Evolutionary conservation across 345 rosid genomes (phyloP), one percentile per base, ranked within the genome.

Genomic region (Bruguiera sexangula): DNA sequence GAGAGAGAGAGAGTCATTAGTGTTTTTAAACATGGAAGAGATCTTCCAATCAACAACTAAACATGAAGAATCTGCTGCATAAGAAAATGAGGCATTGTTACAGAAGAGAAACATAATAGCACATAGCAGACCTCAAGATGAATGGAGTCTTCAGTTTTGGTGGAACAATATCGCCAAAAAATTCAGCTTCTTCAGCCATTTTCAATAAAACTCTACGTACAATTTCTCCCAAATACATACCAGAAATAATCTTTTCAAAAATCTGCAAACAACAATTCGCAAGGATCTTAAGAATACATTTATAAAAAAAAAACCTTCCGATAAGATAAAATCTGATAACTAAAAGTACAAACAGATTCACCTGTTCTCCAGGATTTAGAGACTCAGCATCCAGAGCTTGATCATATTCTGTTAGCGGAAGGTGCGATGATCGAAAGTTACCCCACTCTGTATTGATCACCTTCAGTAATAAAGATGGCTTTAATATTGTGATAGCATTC

Each of bases 381-480:
- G 96, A 88, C 69, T 86, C 99, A 6, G 69, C 72, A 81, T 96
- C 99, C 62, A 96, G 67, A 0, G 86, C 83, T 22, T 82, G 81
- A 80, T 96, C 98, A 68, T 80, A 90, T 62, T 90, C 91, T 11
- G 96, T 85, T 34, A 92, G 64, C 50, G 98, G 91, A 66, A 96
- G 92, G 81, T 92, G 97, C 6, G 99, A 88, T 50, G 99, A 88
- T 72, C 87, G 80, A 76, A 96, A 92, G 85, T 87, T 89, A 66
- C 99, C 98, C 97, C 99, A 96, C 61, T 96, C 98, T 92, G 84
- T 96, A 81, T 95, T 95, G 76, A 95, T 88, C 56, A 95, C 98
- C 99, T 90, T 71, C 57, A 76, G 32, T 8, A 30, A 68, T 19
- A 66, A 66, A 67, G 22, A 66, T 37, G 24, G 24, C 48, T 61